Percentiles rank a stretch among this genome's conserved stretches.
These are phyloP conservation scores for Phytopythium cucurbitacearum DNA, from an alignment of 352 stramenopile genomes.

Conservation along the genomic window DNA sequence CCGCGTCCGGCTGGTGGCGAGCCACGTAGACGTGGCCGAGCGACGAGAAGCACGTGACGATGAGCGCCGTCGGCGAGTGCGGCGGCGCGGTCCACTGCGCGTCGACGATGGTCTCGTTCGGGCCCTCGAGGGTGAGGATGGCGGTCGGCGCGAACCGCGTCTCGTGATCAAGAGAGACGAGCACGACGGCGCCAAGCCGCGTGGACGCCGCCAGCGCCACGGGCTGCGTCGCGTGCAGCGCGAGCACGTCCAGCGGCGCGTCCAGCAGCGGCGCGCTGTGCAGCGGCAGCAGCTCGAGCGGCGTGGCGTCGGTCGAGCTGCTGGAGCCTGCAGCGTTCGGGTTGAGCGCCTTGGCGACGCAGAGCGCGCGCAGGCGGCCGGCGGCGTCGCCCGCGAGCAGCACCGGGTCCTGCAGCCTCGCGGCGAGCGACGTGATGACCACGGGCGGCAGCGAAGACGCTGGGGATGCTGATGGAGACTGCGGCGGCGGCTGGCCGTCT, in stretches of 20 bases:
- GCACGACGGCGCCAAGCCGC: conserved; percentile 29
- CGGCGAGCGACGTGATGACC: conserved; percentile 43
- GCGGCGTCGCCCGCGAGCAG: conserved; percentile 56
- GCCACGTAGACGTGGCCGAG: conserved; percentile 44
- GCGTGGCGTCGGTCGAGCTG: conserved; percentile 8
- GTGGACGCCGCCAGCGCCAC: conserved; percentile 58
- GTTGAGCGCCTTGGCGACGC: conserved; percentile 31
- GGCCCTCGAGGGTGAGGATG: conserved; percentile 35
- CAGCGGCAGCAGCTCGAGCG: conserved; percentile 57
- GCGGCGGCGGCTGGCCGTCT: background rate
- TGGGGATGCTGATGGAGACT: background rate
- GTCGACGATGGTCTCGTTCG: conserved; percentile 42
- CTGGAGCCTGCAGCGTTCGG: conserved; percentile 22
- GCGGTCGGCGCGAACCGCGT: conserved; percentile 60
- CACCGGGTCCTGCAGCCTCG: conserved; percentile 45
- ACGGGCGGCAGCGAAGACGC: conserved; percentile 9
- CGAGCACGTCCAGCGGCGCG: conserved; percentile 43
- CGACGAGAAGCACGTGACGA: conserved; percentile 52
- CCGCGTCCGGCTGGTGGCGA: conserved; percentile 19
- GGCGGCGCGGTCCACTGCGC: conserved; percentile 48
- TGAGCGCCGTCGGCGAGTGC: conserved; percentile 35
- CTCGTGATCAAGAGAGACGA: conserved; percentile 69
- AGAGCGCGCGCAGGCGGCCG: conserved; percentile 53
- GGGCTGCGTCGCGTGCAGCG: conserved; percentile 52
- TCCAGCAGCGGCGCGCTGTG: conserved; percentile 50